phyloP scores from a whole-genome alignment of 306 rosid genomes.

The Castanea mollissima region DNA sequence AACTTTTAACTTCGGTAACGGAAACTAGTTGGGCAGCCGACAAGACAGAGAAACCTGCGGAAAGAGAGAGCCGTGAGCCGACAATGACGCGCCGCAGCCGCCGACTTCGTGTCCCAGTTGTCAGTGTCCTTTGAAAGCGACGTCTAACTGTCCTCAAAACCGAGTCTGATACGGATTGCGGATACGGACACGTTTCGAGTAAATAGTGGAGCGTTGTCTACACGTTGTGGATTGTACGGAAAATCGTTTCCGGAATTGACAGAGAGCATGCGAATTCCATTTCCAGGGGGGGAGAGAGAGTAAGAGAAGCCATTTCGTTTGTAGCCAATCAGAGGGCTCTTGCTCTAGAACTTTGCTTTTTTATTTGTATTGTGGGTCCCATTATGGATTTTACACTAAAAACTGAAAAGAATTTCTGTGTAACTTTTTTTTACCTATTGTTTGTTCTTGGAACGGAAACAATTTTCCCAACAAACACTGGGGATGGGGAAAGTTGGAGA shows the following conservation, averaged over 20 bases:
- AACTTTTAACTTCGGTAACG: neutral
- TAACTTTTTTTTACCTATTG: no score
- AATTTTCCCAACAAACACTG: no score
- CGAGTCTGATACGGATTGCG: neutral
- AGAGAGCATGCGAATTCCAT: slow-evolving; percentile 28
- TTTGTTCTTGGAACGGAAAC: no score
- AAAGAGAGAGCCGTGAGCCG: slow-evolving; percentile 25
- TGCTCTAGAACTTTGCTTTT: no score
- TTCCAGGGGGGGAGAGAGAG: neutral
- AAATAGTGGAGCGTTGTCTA: neutral
- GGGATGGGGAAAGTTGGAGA: no score
- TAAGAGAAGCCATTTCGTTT: neutral
- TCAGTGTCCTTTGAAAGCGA: slow-evolving; percentile 28
- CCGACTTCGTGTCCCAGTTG: slow-evolving; percentile 33
- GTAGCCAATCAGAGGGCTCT: neutral
- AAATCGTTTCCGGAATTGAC: slow-evolving; percentile 7
- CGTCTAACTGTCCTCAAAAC: slow-evolving; percentile 3
- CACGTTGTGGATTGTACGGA: slow-evolving; percentile 12
- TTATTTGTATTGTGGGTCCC: neutral
- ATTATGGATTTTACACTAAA: neutral
- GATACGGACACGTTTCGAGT: neutral
- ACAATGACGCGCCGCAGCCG: slow-evolving; percentile 59
- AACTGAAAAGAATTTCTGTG: no score
- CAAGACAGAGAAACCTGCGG: slow-evolving; percentile 21
- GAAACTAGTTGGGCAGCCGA: slow-evolving; percentile 14